Conservation (phyloP, 768 basidiomycete species). For the Lactifluus volemus region DNA sequence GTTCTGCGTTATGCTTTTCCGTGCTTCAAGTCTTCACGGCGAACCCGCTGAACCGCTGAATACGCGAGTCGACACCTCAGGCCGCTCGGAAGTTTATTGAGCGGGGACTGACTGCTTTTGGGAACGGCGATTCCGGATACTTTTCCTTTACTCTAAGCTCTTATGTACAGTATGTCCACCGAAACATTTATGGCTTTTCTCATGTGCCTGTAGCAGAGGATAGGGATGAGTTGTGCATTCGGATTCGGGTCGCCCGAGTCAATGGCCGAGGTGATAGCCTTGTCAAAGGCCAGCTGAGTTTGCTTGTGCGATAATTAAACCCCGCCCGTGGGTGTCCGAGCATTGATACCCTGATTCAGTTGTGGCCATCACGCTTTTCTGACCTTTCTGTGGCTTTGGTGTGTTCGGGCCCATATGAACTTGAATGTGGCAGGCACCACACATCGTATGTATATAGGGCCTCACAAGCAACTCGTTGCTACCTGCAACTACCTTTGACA, state of each 20-base stretch:
- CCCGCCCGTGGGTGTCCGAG: constrained; percentile 1
- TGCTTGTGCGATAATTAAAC: not conserved
- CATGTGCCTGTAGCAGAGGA: not conserved
- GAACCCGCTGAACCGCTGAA: no score
- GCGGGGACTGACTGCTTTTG: not conserved
- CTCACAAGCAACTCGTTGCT: not conserved
- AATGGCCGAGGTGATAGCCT: not conserved
- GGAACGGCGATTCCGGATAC: not conserved
- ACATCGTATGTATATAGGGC: constrained; percentile 14
- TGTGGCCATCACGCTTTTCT: constrained; percentile 10
- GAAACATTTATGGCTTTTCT: not conserved
- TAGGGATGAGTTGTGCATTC: not conserved
- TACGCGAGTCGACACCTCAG: no score
- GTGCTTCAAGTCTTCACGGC: not conserved
- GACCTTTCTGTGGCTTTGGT: constrained; percentile 12
- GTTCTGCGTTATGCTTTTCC: not conserved
- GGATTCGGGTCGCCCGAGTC: not conserved
- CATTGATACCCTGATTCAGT: not conserved
- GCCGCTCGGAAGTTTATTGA: no score
- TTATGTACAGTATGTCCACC: not conserved
- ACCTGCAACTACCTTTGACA: not conserved
- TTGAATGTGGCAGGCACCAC: constrained; percentile 13
- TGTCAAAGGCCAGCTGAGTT: not conserved
- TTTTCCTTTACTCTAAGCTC: not conserved
- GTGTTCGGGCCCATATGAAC: constrained; percentile 11